Conservation (phyloP, 441 rosid genomes). For the Croton laevigatus region DNA sequence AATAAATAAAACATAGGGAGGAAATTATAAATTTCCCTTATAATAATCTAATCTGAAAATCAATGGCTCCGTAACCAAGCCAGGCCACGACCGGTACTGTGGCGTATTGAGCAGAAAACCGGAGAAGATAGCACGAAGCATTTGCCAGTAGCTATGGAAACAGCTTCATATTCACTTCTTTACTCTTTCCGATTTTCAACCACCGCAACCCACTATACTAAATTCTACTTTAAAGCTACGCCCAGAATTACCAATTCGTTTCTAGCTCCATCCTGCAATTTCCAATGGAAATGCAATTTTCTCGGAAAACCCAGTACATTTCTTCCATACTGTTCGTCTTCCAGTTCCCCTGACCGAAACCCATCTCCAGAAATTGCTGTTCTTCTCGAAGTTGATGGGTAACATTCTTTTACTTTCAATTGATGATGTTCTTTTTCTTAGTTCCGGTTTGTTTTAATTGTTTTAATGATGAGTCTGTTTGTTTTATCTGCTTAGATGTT, state of each 20-base stretch:
- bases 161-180: constrained; percentile 46
- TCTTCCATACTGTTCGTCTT: constrained; percentile 38
- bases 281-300: constrained; percentile 27
- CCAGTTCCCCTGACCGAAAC: constrained; percentile 28
- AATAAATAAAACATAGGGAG: no score
- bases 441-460: not conserved
- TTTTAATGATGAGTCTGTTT: no score
- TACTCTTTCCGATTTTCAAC: constrained; percentile 31
- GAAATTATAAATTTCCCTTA: no score
- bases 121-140: no score
- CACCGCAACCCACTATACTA: constrained; percentile 22
- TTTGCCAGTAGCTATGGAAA: constrained; percentile 42
- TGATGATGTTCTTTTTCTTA: not conserved
- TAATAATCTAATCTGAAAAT: no score
- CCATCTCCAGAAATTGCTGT: constrained; percentile 58
- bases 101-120: no score
- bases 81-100: no score
- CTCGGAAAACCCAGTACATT: constrained; percentile 36
- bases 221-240: constrained; percentile 3
- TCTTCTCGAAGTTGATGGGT: constrained; percentile 95
- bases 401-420: constrained; percentile 7
- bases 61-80: no score
- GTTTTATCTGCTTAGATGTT: no score
- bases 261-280: constrained; percentile 27
- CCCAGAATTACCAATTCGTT: constrained; percentile 19